These are phyloP conservation scores for Cyclocybe aegerita DNA, from an alignment of 768 basidiomycete species.

Conservation along the genomic window DNA sequence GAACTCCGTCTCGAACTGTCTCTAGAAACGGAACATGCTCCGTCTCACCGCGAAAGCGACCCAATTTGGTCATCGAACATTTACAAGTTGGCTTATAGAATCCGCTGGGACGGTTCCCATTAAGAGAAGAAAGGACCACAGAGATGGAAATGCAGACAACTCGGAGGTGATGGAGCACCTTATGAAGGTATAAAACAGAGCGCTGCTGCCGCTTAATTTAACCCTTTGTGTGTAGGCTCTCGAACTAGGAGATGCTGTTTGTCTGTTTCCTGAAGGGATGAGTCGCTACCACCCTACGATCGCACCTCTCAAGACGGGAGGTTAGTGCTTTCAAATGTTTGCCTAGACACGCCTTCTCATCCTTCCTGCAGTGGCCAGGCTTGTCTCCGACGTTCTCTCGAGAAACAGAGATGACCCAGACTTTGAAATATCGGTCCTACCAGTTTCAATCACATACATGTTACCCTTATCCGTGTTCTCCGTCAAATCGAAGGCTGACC, in stretches of 20 bases:
- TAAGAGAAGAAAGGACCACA: conserved; percentile 70
- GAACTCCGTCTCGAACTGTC: conserved; percentile 1
- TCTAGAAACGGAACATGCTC: conserved; percentile 73
- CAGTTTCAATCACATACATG: conserved; percentile 86
- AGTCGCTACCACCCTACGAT: conserved; percentile 87
- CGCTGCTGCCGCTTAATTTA: conserved; percentile 4
- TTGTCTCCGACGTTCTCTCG: conserved; percentile 76
- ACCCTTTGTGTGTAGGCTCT: conserved; percentile 51
- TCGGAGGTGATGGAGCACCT: conserved; percentile 65
- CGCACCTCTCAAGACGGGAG: conserved; percentile 85
- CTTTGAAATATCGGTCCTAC: conserved; percentile 72
- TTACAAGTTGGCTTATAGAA: conserved; percentile 90
- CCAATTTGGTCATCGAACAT: conserved; percentile 78
- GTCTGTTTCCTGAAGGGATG: conserved; percentile 85
- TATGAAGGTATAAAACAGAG: conserved; percentile 46
- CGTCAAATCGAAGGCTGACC: conserved; percentile 8
- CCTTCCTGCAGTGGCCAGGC: conserved; percentile 59
- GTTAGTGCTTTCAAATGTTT: conserved; percentile 32
- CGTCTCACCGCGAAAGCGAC: conserved; percentile 88
- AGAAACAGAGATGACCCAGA: conserved; percentile 64
- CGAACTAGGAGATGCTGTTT: conserved; percentile 75
- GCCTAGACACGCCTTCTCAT: not conserved
- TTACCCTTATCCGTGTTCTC: conserved; percentile 24
- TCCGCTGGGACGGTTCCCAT: conserved; percentile 86
- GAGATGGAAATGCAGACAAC: conserved; percentile 60